phyloP scores from a whole-genome alignment of 1,139 yeast species.

The Suhomyces ambrosiae region DNA sequence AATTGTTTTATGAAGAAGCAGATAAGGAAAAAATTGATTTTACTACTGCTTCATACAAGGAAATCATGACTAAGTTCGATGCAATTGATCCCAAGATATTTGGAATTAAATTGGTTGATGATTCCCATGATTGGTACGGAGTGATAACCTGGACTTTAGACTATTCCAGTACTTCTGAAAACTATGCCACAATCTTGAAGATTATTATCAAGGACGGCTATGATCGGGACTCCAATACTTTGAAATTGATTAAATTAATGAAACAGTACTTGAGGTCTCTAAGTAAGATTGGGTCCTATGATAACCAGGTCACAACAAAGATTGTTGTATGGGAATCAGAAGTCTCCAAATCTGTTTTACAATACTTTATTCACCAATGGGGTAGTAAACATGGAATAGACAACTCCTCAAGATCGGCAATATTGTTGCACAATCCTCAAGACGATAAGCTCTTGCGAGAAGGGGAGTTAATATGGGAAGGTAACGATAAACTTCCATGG shows the following conservation, averaged over 20 bases:
- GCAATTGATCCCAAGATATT: conserved; percentile 29
- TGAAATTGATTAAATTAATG: conserved; percentile 29
- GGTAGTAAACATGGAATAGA: conserved; percentile 26
- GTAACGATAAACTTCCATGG: conserved; percentile 50
- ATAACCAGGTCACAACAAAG: conserved; percentile 18
- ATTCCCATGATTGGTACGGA: conserved; percentile 26
- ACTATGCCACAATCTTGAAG: conserved; percentile 34
- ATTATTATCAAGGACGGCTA: conserved; percentile 25
- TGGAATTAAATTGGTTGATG: conserved; percentile 32
- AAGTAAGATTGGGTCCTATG: conserved; percentile 3
- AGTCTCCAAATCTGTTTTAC: conserved; percentile 17
- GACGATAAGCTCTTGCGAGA: conserved; percentile 28
- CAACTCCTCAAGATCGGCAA: conserved; percentile 43
- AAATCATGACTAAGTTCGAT: conserved; percentile 26
- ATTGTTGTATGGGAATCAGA: conserved; percentile 45
- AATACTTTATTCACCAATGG: conserved; percentile 20
- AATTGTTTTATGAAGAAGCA: conserved; percentile 25
- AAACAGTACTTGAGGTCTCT: conserved; percentile 20
- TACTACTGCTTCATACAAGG: conserved; percentile 24
- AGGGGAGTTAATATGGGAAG: conserved; percentile 44
- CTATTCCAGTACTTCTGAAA: conserved; percentile 26
- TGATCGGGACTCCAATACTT: conserved; percentile 21
- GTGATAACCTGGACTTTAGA: conserved; percentile 47
- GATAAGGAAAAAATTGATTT: conserved; percentile 25
- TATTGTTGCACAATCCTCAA: conserved; percentile 26